phyloP scores from a whole-genome alignment of 1,284 basidiomycete species.

The Sanguinoderma infundibulare region DNA sequence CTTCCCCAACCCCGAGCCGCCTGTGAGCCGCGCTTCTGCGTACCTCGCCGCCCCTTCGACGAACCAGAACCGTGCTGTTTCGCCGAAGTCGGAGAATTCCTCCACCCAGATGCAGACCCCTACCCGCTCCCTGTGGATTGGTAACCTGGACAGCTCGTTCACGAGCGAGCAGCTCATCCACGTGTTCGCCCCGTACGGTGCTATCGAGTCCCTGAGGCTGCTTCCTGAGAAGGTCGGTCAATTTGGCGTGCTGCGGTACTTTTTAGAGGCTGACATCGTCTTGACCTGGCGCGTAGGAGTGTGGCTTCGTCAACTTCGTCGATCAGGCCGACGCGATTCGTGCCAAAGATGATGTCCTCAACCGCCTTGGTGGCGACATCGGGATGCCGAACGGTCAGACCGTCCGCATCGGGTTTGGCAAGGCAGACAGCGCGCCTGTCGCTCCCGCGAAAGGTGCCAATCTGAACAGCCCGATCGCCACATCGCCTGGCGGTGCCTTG shows the following conservation, averaged over 20 bases:
- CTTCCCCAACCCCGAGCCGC: constrained; percentile 65
- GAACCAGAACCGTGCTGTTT: constrained; percentile 70
- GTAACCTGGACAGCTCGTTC: constrained; percentile 92
- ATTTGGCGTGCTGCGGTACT: not conserved
- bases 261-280: constrained; percentile 12
- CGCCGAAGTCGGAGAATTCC: constrained; percentile 75
- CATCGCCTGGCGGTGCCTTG: constrained; percentile 60
- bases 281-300: constrained; percentile 64
- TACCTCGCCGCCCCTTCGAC: constrained; percentile 67
- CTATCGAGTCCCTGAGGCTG: constrained; percentile 93
- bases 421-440: constrained; percentile 92
- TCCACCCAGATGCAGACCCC: constrained; percentile 85
- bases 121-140: constrained; percentile 96
- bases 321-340: constrained; percentile 93
- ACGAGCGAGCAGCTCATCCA: constrained; percentile 94
- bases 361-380: constrained; percentile 92
- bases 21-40: constrained; percentile 60
- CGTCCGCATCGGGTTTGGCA: constrained; percentile 97
- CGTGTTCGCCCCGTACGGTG: constrained; percentile 95
- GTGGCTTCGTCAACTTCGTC: constrained; percentile 98
- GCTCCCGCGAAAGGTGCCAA: constrained; percentile 81
- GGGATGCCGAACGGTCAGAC: constrained; percentile 92
- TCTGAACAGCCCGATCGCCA: constrained; percentile 60
- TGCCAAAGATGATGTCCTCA: constrained; percentile 96
- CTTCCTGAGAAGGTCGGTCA: constrained; percentile 90